phyloP scores from a whole-genome alignment of 2,329 filamentous ascomycete genomes.

The Hypomyces rosellus region DNA sequence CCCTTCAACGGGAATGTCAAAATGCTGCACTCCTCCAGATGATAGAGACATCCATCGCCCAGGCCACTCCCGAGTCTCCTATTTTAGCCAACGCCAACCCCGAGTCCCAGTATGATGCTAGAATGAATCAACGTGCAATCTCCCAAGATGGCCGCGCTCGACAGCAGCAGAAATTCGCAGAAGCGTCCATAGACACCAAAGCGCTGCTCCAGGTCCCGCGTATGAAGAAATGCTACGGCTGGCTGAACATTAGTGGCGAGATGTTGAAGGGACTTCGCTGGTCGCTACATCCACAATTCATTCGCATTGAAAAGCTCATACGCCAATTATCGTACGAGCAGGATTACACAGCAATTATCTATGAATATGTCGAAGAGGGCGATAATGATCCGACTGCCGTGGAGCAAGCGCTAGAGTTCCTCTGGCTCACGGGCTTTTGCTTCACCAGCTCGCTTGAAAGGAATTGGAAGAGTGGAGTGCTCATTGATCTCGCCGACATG shows the following conservation, averaged over 20 bases:
- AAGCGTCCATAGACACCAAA: background rate
- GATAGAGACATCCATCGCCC: background rate
- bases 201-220: background rate
- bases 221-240: constrained; percentile 3
- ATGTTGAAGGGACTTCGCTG: background rate
- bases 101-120: background rate
- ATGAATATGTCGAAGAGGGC: constrained; percentile 8
- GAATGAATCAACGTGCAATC: background rate
- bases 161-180: background rate
- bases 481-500: constrained; percentile 2
- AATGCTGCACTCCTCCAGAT: constrained; percentile 8
- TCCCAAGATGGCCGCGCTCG: background rate
- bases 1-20: constrained; percentile 10
- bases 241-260: background rate
- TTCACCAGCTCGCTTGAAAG: background rate
- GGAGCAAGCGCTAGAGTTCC: background rate
- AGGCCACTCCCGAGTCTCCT: background rate
- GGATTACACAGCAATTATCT: constrained; percentile 4
- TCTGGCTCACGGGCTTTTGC: constrained; percentile 3
- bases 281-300: background rate
- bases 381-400: background rate
- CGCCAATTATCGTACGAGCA: background rate
- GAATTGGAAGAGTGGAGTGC: constrained; percentile 5
- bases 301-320: background rate
- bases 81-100: constrained; percentile 1